Conservation (phyloP, 2,329 filamentous ascomycete species). For the Fusarium lateritium region DNA sequence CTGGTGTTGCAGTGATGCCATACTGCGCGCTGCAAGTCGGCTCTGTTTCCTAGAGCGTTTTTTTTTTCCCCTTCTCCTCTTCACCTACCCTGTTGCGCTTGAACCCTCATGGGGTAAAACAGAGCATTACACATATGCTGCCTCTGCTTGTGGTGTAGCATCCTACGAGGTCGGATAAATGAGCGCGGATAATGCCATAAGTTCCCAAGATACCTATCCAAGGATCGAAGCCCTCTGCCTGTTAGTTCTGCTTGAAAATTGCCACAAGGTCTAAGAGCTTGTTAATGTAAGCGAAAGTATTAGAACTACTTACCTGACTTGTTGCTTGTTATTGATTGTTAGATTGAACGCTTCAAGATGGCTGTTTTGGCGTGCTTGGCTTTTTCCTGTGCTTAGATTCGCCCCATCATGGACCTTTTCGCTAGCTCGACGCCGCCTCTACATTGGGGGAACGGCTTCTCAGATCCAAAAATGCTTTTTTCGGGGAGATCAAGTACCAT, state of each 20-base stretch:
- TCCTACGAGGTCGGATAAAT: conserved; percentile 38
- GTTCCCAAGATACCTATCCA: conserved; percentile 22
- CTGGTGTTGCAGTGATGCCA: conserved; percentile 51
- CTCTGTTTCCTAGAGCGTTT: conserved; percentile 18
- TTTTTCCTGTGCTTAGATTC: conserved; percentile 30
- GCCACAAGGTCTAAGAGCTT: conserved; percentile 23
- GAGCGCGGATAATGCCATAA: conserved; percentile 31
- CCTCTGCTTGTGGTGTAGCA: conserved; percentile 39
- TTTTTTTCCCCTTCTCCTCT: conserved; percentile 29
- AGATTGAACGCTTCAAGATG: conserved; percentile 28
- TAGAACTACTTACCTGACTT: conserved; percentile 4
- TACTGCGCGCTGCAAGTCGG: conserved; percentile 40
- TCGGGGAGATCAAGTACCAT: conserved; percentile 17
- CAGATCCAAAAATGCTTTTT: conserved; percentile 25
- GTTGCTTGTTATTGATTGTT: conserved; percentile 12
- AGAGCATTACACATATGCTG: conserved; percentile 38
- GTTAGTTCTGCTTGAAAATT: conserved; percentile 22
- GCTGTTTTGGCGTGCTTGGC: conserved; percentile 38
- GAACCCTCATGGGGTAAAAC: conserved; percentile 25
- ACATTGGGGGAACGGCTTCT: conserved; percentile 40
- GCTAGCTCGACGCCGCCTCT: conserved; percentile 43
- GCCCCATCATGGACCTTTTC: conserved; percentile 28
- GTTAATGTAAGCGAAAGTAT: conserved; percentile 4
- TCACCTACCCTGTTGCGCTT: conserved; percentile 39
- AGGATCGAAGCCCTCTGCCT: conserved; percentile 34